Evolutionary conservation across 768 basidiomycete genomes (phyloP).

Genomic region (Amyloporia xantha): DNA sequence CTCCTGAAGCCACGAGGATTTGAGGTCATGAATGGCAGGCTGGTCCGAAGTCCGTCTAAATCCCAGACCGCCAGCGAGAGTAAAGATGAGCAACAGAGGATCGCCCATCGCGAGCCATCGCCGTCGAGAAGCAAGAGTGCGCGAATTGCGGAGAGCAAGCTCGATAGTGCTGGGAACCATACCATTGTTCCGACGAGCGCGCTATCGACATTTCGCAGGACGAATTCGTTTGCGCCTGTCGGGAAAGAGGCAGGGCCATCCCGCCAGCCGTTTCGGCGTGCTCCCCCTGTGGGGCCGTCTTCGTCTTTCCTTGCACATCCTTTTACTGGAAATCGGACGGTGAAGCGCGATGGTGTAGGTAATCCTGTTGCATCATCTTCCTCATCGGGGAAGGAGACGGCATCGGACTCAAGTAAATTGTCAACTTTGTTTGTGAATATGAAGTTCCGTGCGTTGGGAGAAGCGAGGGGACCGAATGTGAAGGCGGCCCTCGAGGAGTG

Average conservation of each 20-base stretch:
- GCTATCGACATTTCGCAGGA: conserved; percentile 54
- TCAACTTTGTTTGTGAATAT: conserved; percentile 45
- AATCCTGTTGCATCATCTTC: too few relatives aligned
- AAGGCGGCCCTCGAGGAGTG: conserved; percentile 50
- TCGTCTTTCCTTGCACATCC: conserved; percentile 3
- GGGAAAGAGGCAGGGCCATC: conserved; percentile 26
- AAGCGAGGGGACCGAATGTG: conserved; percentile 54
- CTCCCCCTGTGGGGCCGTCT: conserved; percentile 1
- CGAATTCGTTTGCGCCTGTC: conserved; percentile 56
- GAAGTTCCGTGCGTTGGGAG: conserved; percentile 56
- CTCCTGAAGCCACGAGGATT: conserved; percentile 66
- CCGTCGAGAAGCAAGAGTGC: conserved; percentile 8
- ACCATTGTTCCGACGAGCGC: conserved; percentile 25
- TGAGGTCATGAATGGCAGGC: conserved; percentile 48
- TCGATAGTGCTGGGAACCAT: conserved; percentile 1
- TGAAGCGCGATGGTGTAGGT: not conserved
- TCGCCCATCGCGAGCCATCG: conserved; percentile 4
- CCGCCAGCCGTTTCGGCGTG: conserved; percentile 12
- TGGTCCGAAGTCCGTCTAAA: conserved; percentile 58
- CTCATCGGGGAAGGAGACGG: conserved; percentile 7
- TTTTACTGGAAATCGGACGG: not conserved
- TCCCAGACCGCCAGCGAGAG: conserved; percentile 17
- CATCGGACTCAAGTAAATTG: not conserved
- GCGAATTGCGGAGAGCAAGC: not conserved
- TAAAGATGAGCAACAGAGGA: not conserved